Evolutionary conservation across 2,329 filamentous ascomycete species (phyloP), one percentile per base, ranked within the genome.

Genomic region (Colletotrichum liaoningense): DNA sequence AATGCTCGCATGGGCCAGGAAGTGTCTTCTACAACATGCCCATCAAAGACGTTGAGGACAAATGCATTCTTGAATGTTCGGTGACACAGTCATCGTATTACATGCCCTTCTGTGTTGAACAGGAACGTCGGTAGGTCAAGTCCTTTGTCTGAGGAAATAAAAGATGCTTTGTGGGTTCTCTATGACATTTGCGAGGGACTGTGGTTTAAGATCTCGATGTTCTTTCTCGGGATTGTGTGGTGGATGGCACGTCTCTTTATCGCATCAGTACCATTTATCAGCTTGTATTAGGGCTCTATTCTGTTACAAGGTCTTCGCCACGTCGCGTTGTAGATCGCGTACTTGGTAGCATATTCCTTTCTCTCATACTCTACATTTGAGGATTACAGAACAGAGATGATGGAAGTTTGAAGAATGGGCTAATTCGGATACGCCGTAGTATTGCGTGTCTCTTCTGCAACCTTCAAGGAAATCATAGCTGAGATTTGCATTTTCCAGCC

Each of bases 401-500:
- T 9, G 42, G 8, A n/a, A n/a, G 16, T n/a, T n/a, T 49, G 42
- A n/a, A 49, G 19, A 5, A 49, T n/a, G 19, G 42, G 19, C 19
- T 0, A 3, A 4, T 49, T 19, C 5, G n/a, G 19, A 0, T 19
- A n/a, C 42, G 7, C 19, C 1, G 7, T 0, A n/a, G 42, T 5
- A 2, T 49, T 49, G 19, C 8, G 19, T 9, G 7, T n/a, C 42
- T 49, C 16, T 8, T 49, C 7, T 49, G 14, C 38, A 16, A 42
- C 19, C 19, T 49, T 49, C 42, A 35, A 35, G 33, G 33, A 35
- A 12, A 35, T 35, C 9, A 3, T 1, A 12, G 33, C 33, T 12
- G 9, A 35, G 11, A 12, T 5, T 35, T 35, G 11, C 33, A 24
- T 35, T 12, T 33, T 1, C 4, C 33, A 35, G 33, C 33, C 33